phyloP scores from a whole-genome alignment of 2,329 filamentous ascomycete species.

The Pyricularia sp. region DNA sequence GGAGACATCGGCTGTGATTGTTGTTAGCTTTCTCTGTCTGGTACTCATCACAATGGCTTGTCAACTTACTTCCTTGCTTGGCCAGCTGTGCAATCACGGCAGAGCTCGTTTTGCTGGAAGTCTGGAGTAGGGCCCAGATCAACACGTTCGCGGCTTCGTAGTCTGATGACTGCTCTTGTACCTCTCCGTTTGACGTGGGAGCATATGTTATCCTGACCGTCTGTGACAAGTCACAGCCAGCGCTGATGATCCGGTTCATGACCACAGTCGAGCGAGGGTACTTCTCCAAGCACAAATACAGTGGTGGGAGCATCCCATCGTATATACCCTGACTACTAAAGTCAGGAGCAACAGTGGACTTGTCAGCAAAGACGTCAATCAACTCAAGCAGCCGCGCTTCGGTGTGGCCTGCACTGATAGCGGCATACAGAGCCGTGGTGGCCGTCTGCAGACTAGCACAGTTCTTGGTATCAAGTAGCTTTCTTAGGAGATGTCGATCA shows the following conservation, averaged over 20 bases:
- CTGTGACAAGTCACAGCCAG: slow-evolving; percentile 48
- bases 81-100: slow-evolving; percentile 43
- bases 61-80: slow-evolving; percentile 34
- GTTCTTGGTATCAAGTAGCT: slow-evolving; percentile 36
- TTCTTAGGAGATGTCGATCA: slow-evolving; percentile 32
- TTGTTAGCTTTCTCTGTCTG: not conserved
- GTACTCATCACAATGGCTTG: too few species aligned
- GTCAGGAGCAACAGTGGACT: slow-evolving; percentile 7
- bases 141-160: slow-evolving; percentile 45
- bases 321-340: slow-evolving; percentile 8
- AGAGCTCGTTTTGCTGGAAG: slow-evolving; percentile 48
- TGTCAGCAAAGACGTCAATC: slow-evolving; percentile 35
- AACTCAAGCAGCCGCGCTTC: slow-evolving; percentile 38
- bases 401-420: slow-evolving; percentile 30
- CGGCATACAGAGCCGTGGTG: slow-evolving; percentile 41
- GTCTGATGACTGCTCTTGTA: slow-evolving; percentile 26
- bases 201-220: slow-evolving; percentile 21
- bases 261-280: slow-evolving; percentile 42
- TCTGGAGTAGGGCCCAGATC: slow-evolving; percentile 48
- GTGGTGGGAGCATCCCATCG: slow-evolving; percentile 31
- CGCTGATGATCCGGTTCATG: slow-evolving; percentile 37
- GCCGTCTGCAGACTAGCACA: slow-evolving; percentile 32
- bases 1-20: slow-evolving; percentile 8
- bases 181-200: not conserved
- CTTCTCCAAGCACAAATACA: slow-evolving; percentile 38